phyloP scores from a whole-genome alignment of 2,329 filamentous ascomycete genomes.

The Talaromyces amestolkiae region DNA sequence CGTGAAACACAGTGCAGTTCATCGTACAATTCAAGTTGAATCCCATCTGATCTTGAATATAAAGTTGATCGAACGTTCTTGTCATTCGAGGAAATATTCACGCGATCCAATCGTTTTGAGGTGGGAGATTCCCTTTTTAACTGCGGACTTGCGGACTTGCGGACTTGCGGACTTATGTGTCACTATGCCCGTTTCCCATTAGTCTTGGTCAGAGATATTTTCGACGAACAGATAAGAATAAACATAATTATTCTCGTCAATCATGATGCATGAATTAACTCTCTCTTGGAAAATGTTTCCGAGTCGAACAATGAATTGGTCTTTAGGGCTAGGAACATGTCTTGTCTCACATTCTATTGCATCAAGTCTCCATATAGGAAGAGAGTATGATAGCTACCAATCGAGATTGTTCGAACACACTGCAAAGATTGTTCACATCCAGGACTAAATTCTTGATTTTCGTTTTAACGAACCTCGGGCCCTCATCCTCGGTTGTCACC shows the following conservation, averaged over 20 bases:
- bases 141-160: background rate
- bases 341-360: background rate
- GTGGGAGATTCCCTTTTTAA: background rate
- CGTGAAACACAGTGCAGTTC: background rate
- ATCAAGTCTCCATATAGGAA: too few relatives aligned
- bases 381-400: too few relatives aligned
- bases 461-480: background rate
- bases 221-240: background rate
- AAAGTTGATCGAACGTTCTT: too few relatives aligned
- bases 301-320: background rate
- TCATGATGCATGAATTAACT: background rate
- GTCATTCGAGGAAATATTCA: too few relatives aligned
- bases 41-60: too few relatives aligned
- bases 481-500: background rate
- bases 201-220: background rate
- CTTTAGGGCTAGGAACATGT: background rate
- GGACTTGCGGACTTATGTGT: conserved; percentile 9
- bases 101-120: too few relatives aligned
- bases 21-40: too few relatives aligned
- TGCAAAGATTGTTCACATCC: background rate
- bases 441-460: background rate
- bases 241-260: too few relatives aligned
- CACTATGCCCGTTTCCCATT: background rate
- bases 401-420: too few relatives aligned
- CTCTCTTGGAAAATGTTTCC: background rate